These are phyloP conservation scores for Stentor coeruleus DNA, from an alignment of 73 alveolate species.

Conservation along the genomic window DNA sequence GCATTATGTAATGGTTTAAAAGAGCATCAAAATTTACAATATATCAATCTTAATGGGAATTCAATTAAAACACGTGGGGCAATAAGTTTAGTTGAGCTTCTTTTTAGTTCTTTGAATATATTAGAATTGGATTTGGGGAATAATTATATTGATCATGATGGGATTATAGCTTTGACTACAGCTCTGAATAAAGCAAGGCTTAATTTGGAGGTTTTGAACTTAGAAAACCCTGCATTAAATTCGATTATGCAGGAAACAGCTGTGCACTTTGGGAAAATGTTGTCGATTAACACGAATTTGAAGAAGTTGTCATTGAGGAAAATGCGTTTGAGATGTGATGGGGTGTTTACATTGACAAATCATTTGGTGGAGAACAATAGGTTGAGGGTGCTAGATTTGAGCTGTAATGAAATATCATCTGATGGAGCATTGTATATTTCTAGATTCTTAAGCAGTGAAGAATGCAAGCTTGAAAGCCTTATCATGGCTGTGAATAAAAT, in stretches of 20 bases:
- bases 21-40: slow-evolving; percentile 67
- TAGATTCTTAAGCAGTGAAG: slow-evolving; percentile 81
- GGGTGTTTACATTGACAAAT: slow-evolving; percentile 85
- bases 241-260: slow-evolving; percentile 93
- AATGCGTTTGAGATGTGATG: slow-evolving; percentile 89
- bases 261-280: slow-evolving; percentile 95
- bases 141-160: slow-evolving; percentile 95
- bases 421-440: slow-evolving; percentile 94
- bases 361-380: slow-evolving; percentile 87
- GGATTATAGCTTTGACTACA: slow-evolving; percentile 84
- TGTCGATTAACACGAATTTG: slow-evolving; percentile 80
- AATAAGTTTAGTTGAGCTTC: slow-evolving; percentile 84
- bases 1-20: slow-evolving; percentile 80
- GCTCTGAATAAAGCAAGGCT: slow-evolving; percentile 90
- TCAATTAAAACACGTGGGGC: slow-evolving; percentile 91
- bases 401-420: slow-evolving; percentile 92
- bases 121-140: slow-evolving; percentile 88
- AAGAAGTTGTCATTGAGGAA: slow-evolving; percentile 87
- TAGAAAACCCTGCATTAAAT: slow-evolving; percentile 94
- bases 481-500: slow-evolving; percentile 86
- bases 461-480: slow-evolving; percentile 87
- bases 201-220: slow-evolving; percentile 88
- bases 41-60: slow-evolving; percentile 85
- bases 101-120: slow-evolving; percentile 77
- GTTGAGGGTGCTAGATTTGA: slow-evolving; percentile 90